Evolutionary conservation across 2,329 filamentous ascomycete species (phyloP), one percentile per base, ranked within the genome.

Genomic region (Ceratocystis destructans): DNA sequence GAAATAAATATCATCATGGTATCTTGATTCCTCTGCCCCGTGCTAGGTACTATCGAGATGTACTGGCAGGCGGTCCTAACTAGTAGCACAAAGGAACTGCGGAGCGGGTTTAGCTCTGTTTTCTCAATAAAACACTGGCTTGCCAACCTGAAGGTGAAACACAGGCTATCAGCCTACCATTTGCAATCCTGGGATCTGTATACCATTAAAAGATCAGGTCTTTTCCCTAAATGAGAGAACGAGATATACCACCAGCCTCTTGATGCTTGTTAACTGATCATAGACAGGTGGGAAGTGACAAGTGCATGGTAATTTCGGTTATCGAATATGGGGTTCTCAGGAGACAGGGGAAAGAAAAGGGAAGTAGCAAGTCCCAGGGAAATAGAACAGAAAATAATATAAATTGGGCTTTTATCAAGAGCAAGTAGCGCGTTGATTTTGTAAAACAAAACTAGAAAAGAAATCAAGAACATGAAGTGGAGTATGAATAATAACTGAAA

Each of bases 111-210:
- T 53, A 53, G 48, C 25, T 8, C 48, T 25, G n/a, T 53, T 53
- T 53, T 53, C 48, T 53, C 48, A 53, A 25, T 53, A 20, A 59
- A 59, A 59, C 12, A 31, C 53, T 31, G 53, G 53, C 53, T 59
- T 59, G 53, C 53, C 53, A 33, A 59, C 53, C 53, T 59, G 53
- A 59, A 33, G 53, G 53, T 59, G 53, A 59, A 59, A 59, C 53
- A 59, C 25, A 59, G 53, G 22, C 53, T 50, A 50, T n/a, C n/a
- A 59, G 15, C 25, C 28, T 33, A n/a, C 25, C 28, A 33, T 6
- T 59, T 33, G 28, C 15, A 31, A 6, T 31, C 17, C 28, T 17
- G 5, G 53, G 53, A 28, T 57, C 22, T 17, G 8, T 57, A 5
- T 5, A 33, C 53, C 53, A 33, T 31, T 31, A 31, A 57, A 57